phyloP scores from a whole-genome alignment of 2,329 filamentous ascomycete genomes.

The Aspergillus bombycis region DNA sequence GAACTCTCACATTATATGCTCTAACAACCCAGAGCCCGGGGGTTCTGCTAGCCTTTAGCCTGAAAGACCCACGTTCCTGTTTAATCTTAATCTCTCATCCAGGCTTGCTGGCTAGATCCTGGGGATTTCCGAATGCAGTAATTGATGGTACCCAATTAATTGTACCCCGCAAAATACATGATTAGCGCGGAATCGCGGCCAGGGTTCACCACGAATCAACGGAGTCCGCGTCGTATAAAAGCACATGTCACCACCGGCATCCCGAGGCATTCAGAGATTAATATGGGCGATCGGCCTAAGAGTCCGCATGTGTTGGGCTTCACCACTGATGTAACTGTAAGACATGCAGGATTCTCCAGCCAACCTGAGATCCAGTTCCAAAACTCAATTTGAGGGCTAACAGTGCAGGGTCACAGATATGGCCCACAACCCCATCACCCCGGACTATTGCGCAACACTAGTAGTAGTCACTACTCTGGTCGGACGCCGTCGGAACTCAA shows the following conservation, averaged over 20 bases:
- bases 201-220: neutral
- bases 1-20: neutral
- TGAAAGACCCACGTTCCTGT: neutral
- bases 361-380: neutral
- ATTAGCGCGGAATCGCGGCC: neutral
- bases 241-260: constrained; percentile 2
- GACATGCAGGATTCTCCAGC: neutral
- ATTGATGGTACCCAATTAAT: neutral
- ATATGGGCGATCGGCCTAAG: neutral
- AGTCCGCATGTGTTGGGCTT: neutral
- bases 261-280: neutral
- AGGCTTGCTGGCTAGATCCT: neutral
- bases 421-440: neutral
- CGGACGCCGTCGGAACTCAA: neutral
- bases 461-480: neutral
- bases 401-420: neutral
- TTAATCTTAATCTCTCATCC: neutral
- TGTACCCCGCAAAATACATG: constrained; percentile 8
- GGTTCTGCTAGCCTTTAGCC: neutral
- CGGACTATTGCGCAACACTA: neutral
- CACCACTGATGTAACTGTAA: neutral
- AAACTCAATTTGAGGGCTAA: neutral
- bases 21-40: neutral
- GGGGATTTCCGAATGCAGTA: neutral
- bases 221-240: neutral